These are phyloP conservation scores for Claviceps sp. DNA, from an alignment of 2,329 filamentous ascomycete species.

Conservation along the genomic window DNA sequence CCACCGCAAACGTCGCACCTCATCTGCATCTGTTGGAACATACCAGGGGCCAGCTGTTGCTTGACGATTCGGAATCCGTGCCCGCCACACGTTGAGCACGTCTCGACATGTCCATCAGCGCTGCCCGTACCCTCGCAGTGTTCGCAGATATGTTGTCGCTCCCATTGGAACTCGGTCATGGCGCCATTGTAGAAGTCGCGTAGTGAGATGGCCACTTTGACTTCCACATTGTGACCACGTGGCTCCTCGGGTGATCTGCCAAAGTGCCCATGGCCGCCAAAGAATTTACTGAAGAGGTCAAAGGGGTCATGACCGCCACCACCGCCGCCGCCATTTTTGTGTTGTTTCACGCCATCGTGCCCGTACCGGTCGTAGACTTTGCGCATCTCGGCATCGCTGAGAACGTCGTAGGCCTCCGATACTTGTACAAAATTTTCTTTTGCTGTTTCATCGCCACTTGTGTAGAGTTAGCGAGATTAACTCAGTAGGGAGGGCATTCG, in stretches of 20 bases:
- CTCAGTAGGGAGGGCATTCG: not conserved
- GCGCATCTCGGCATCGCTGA: slow-evolving; percentile 66
- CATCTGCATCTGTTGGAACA: slow-evolving; percentile 94
- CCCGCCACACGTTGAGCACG: slow-evolving; percentile 63
- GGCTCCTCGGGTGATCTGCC: slow-evolving; percentile 60
- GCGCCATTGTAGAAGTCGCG: slow-evolving; percentile 87
- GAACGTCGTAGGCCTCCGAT: slow-evolving; percentile 87
- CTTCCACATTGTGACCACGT: slow-evolving; percentile 77
- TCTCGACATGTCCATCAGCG: slow-evolving; percentile 70
- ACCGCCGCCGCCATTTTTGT: slow-evolving; percentile 48
- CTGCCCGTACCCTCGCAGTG: slow-evolving; percentile 77
- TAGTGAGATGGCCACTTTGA: slow-evolving; percentile 65
- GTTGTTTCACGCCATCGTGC: slow-evolving; percentile 78
- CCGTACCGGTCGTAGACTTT: slow-evolving; percentile 91
- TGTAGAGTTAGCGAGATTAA: not conserved
- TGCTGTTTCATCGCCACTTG: slow-evolving; percentile 62
- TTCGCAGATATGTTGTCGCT: slow-evolving; percentile 93
- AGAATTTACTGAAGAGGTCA: slow-evolving; percentile 93
- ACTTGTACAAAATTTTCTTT: slow-evolving; percentile 88
- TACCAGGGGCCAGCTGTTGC: slow-evolving; percentile 89
- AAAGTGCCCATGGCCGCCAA: slow-evolving; percentile 80
- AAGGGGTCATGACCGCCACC: slow-evolving; percentile 68
- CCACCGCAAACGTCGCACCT: slow-evolving; percentile 81
- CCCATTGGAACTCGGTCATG: slow-evolving; percentile 74
- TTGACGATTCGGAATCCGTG: slow-evolving; percentile 77